Evolutionary conservation across 2,329 filamentous ascomycete species (phyloP), one percentile per base, ranked within the genome.

Genomic region (Hymenoscyphus linearis): DNA sequence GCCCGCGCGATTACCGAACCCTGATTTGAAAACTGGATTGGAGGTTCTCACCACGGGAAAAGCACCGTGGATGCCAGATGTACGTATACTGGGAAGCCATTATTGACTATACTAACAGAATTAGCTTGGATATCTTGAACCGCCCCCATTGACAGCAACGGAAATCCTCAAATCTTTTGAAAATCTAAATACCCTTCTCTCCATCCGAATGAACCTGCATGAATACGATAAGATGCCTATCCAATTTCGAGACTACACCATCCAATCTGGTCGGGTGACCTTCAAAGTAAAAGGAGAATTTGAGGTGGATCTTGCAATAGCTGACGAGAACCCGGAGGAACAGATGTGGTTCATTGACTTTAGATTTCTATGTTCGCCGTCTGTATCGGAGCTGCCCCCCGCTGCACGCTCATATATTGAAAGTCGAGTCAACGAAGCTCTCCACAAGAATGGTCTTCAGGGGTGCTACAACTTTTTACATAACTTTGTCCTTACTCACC

Each of bases 271-370:
- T n/a, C 86, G 93, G 55, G 93, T 90, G 6, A 98, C 92, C 0
- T 99, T 99, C 74, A 83, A 79, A 54, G 89, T 98, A 1, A 78
- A 84, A 2, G 84, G 85, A 58, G 93, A 98, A 73, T 97, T 97
- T 69, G 93, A 98, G 73, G 85, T 98, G 22, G 95, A 98, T 72
- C 82, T 99, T 57, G 93, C 92, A 0, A 89, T 98, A 65, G 91
- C 90, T 18, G 89, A 93, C 67, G 93, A 98, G 71, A 88, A 95
- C 66, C 84, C 87, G 18, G 80, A 86, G 35, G 88, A 89, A 59
- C 93, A 96, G 69, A 96, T 96, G 72, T 97, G 89, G 81, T 96
- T 98, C 72, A 90, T 98, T 64, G 93, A 98, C 73, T 86, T 98
- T 69, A 85, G 93, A 62, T 92, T 96, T 68, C 78, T 86, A 14